Evolutionary conservation across 768 basidiomycete genomes (phyloP).

Genomic region (Pulveroboletus sp.): DNA sequence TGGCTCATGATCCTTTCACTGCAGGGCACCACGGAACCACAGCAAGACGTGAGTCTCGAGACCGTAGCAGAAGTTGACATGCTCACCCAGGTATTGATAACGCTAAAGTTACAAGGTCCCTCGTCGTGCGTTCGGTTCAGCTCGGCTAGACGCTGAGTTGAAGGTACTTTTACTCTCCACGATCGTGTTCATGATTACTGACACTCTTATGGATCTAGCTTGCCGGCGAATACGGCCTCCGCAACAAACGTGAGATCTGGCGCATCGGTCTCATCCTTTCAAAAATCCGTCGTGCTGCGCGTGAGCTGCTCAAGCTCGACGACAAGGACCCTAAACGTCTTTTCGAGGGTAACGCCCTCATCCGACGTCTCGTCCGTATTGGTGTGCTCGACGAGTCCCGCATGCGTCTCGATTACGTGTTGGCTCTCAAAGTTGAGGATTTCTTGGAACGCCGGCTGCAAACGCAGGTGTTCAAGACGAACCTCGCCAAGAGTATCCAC

Average conservation of each 20-base stretch:
- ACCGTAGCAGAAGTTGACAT: constrained; percentile 63
- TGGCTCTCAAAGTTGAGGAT: constrained; percentile 98
- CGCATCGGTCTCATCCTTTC: constrained; percentile 96
- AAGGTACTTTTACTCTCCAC: constrained; percentile 55
- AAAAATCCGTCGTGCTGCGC: constrained; percentile 99
- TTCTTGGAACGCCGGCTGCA: constrained; percentile 99
- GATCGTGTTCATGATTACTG: not conserved
- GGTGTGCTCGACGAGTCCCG: constrained; percentile 98
- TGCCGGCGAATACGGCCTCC: constrained; percentile 99
- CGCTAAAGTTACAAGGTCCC: constrained; percentile 94
- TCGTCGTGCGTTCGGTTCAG: constrained; percentile 92
- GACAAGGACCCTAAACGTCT: constrained; percentile 99
- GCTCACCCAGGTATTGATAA: constrained; percentile 56
- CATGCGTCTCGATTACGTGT: constrained; percentile 99
- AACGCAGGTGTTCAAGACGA: constrained; percentile 99
- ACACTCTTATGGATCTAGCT: constrained; percentile 51
- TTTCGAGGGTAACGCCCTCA: constrained; percentile 98
- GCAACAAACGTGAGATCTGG: constrained; percentile 99
- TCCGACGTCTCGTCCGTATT: constrained; percentile 94
- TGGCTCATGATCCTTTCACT: constrained; percentile 25
- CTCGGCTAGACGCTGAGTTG: constrained; percentile 98
- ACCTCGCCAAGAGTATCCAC: constrained; percentile 96
- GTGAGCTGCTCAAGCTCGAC: constrained; percentile 99
- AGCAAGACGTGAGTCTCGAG: constrained; percentile 90
- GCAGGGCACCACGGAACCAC: constrained; percentile 87